A percentile compares a stretch with the other conserved stretches of the same genome.
Conservation (phyloP, 2,329 filamentous ascomycete species). For the Xylaria sp. region DNA sequence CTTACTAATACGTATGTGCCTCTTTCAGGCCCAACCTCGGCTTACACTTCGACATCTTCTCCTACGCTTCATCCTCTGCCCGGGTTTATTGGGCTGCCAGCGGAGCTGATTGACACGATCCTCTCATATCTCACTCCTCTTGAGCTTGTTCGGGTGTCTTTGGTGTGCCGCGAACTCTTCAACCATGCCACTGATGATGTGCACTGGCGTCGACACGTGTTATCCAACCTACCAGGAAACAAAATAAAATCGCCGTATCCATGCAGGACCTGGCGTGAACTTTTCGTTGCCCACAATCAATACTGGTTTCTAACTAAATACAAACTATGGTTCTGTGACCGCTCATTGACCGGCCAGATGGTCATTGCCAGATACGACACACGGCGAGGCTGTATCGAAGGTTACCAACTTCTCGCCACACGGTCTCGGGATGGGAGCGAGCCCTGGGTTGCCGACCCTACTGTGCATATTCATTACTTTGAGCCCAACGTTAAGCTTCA, state of each 20-base stretch:
- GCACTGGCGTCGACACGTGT: slow-evolving; percentile 77
- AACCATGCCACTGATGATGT: slow-evolving; percentile 71
- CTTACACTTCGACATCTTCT: slow-evolving; percentile 18
- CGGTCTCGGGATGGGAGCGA: slow-evolving; percentile 64
- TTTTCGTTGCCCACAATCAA: slow-evolving; percentile 79
- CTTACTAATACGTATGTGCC: slow-evolving; percentile 10
- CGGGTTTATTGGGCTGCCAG: slow-evolving; percentile 69
- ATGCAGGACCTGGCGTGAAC: slow-evolving; percentile 71
- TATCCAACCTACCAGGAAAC: slow-evolving; percentile 70
- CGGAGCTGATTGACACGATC: slow-evolving; percentile 80
- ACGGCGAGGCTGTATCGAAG: slow-evolving; percentile 79
- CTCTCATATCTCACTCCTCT: slow-evolving; percentile 71
- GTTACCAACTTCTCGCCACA: slow-evolving; percentile 77
- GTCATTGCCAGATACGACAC: slow-evolving; percentile 82
- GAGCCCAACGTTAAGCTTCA: slow-evolving; percentile 76
- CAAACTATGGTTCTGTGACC: slow-evolving; percentile 88
- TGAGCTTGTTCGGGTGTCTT: slow-evolving; percentile 69
- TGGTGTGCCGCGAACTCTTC: slow-evolving; percentile 70
- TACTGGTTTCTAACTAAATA: slow-evolving; percentile 85
- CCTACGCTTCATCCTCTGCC: slow-evolving; percentile 10
- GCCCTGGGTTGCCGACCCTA: slow-evolving; percentile 71
- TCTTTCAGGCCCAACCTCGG: slow-evolving; percentile 14
- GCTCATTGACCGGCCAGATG: slow-evolving; percentile 76
- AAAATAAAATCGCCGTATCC: slow-evolving; percentile 65
- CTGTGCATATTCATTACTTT: slow-evolving; percentile 78